Conservation (phyloP, 2,329 filamentous ascomycete genomes). For the Ophiostoma sp. region DNA sequence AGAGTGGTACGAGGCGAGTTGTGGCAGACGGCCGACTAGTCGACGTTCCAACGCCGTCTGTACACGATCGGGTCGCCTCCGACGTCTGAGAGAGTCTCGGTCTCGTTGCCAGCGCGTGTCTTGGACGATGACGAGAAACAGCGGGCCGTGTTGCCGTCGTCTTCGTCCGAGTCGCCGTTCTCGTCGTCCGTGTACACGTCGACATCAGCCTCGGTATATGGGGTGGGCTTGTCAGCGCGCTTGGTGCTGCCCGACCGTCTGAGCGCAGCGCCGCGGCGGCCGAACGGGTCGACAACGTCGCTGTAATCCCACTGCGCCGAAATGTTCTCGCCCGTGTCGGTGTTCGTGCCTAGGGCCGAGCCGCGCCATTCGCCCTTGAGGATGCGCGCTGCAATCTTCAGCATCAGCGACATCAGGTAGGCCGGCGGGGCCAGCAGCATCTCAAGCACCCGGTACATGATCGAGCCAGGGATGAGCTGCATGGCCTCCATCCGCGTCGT, state of each 20-base stretch:
- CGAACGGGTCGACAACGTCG: slow-evolving; percentile 39
- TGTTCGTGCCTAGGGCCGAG: slow-evolving; percentile 46
- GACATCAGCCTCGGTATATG: slow-evolving; percentile 23
- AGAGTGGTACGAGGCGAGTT: background rate
- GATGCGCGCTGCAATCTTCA: slow-evolving; percentile 74
- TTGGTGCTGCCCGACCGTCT: background rate
- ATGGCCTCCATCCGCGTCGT: slow-evolving; percentile 41
- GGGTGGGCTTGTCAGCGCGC: background rate
- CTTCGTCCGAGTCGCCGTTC: slow-evolving; percentile 18
- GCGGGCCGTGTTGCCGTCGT: slow-evolving; percentile 16
- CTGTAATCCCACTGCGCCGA: slow-evolving; percentile 58
- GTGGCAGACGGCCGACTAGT: slow-evolving; percentile 15
- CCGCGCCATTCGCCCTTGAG: slow-evolving; percentile 59
- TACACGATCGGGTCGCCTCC: slow-evolving; percentile 24
- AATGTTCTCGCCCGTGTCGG: slow-evolving; percentile 49
- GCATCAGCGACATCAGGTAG: slow-evolving; percentile 70
- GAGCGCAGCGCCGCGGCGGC: slow-evolving; percentile 9
- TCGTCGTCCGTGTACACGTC: slow-evolving; percentile 24
- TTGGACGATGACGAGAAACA: slow-evolving; percentile 12
- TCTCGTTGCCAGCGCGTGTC: background rate
- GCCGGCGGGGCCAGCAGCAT: slow-evolving; percentile 75
- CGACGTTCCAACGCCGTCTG: slow-evolving; percentile 25
- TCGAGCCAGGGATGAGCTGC: slow-evolving; percentile 52
- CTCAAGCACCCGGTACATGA: slow-evolving; percentile 71
- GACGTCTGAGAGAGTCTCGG: slow-evolving; percentile 22